phyloP scores from a whole-genome alignment of 257 asterid species.

The Primulina eburnea region DNA sequence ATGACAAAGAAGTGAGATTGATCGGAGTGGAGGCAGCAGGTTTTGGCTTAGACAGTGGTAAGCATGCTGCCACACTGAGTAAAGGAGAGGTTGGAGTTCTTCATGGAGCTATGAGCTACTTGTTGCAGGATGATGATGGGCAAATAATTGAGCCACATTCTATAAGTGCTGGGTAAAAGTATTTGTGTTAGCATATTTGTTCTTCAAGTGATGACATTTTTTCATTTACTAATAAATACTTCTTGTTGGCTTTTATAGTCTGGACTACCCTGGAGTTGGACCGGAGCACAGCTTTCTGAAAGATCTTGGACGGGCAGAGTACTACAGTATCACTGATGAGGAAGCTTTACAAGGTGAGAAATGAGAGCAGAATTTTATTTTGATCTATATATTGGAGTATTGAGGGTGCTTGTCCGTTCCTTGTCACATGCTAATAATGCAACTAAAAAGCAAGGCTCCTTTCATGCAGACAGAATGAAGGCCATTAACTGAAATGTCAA shows the following conservation, averaged over 20 bases:
- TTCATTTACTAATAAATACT: slow-evolving; percentile 14
- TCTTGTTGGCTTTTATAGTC: slow-evolving; percentile 33
- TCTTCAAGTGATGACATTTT: slow-evolving; percentile 6
- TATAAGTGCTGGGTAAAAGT: slow-evolving; percentile 80
- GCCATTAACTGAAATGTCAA: background rate
- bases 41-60: slow-evolving; percentile 85
- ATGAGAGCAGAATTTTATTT: slow-evolving; percentile 11
- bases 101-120: slow-evolving; percentile 97
- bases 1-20: slow-evolving; percentile 76
- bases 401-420: background rate
- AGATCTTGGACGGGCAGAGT: slow-evolving; percentile 87
- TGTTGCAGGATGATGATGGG: slow-evolving; percentile 93
- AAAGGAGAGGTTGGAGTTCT: slow-evolving; percentile 89
- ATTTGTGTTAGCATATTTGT: background rate
- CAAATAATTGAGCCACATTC: slow-evolving; percentile 96
- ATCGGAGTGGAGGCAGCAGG: slow-evolving; percentile 98
- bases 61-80: slow-evolving; percentile 92
- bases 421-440: background rate
- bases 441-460: background rate
- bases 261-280: slow-evolving; percentile 95
- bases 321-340: slow-evolving; percentile 72
- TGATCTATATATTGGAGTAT: background rate
- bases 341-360: slow-evolving; percentile 87
- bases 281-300: slow-evolving; percentile 96
- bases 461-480: background rate